A percentile compares a stretch with the other conserved stretches of the same genome.
Evolutionary conservation across 2,329 filamentous ascomycete species (phyloP).

Genomic region (Cladosporium sp.): DNA sequence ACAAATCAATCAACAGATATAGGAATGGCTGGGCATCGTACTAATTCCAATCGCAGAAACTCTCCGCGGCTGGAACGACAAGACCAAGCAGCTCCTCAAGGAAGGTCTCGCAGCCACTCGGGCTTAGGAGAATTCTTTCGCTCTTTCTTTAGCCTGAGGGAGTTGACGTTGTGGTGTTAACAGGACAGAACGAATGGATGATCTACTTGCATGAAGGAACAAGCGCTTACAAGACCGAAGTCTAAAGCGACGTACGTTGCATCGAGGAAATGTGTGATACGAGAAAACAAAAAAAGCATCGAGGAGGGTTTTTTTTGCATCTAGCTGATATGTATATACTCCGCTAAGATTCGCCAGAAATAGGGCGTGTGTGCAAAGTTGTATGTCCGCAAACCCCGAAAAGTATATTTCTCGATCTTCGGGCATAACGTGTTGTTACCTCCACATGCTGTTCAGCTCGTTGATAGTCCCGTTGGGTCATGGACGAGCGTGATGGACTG

Average conservation of each 20-base stretch:
- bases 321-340: constrained; percentile 5
- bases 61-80: constrained; percentile 5
- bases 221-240: too few relatives aligned
- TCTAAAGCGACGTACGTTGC: constrained; percentile 3
- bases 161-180: constrained; percentile 5
- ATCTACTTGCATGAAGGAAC: background rate
- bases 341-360: background rate
- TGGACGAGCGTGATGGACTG: background rate
- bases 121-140: background rate
- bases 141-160: background rate
- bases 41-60: background rate
- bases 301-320: background rate
- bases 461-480: background rate
- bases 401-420: background rate
- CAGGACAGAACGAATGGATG: background rate
- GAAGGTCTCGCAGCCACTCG: constrained; percentile 8
- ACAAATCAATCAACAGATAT: background rate
- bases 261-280: background rate
- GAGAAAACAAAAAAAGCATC: background rate
- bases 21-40: background rate
- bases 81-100: constrained; percentile 16
- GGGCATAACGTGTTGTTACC: background rate
- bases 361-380: background rate
- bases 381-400: constrained; percentile 10
- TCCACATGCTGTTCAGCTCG: background rate